Evolutionary conservation across 768 basidiomycete genomes (phyloP), one percentile per base, ranked within the genome.

Genomic region (Leccinum subtestaceum): DNA sequence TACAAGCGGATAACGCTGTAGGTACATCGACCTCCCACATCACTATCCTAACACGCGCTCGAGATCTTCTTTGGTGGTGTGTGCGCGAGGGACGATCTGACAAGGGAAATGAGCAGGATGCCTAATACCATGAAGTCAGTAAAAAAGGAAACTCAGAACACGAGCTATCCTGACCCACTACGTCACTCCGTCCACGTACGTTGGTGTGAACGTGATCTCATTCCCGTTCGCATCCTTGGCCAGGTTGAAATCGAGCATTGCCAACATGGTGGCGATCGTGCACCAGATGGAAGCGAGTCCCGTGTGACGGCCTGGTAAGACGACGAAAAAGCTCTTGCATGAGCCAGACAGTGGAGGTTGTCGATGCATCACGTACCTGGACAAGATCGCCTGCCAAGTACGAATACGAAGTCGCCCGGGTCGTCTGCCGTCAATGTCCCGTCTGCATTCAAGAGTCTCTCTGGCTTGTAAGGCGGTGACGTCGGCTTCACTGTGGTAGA

Each of bases 71-170:
- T 56, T 53, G 23, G 21, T 57, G 21, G 52, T 19, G 21, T 59
- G 58, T 31, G 58, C 36, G 7, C 59, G 62, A 32, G 53, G 56
- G 11, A 45, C 36, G 52, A 65, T 49, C 38, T 19, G 34, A 32
- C 63, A 65, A 17, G 63, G 62, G 27, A 60, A 64, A 29, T 6
- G 50, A 15, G 52, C n/a, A 31, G 47, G 47, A 21, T 48, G 47
- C 13, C 47, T n/a, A n/a, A n/a, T 48, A 13, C 47, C 47, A 23
- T 10, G 19, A 29, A 15, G 21, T 25, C 5, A 47, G 12, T 23
- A 25, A 27, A 27, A 7, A n/a, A 9, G 40, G 17, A 7, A 21
- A 48, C 47, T 7, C 12, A 8, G 15, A 23, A 48, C 15, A 23
- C 12, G 13, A 47, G 21, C 21, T 43, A 43, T 21, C 13, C 21